Conservation (phyloP, 164 flowering plant species). For the Macadamia tetraphylla region DNA sequence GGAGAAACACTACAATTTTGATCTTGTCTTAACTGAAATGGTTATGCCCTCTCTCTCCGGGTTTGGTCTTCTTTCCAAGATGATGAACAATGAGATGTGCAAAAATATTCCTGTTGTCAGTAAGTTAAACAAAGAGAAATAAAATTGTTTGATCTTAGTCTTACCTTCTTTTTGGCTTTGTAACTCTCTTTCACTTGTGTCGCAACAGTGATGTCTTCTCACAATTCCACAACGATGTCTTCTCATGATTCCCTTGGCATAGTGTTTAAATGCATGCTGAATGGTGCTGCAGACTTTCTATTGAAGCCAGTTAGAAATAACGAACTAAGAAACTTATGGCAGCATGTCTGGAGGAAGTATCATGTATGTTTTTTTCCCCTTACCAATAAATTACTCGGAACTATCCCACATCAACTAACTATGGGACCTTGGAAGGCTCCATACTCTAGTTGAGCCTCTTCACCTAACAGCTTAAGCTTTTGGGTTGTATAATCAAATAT, state of each 20-base stretch:
- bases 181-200: slow-evolving; percentile 4
- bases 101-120: slow-evolving; percentile 45
- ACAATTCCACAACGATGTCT: slow-evolving; percentile 17
- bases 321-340: slow-evolving; percentile 49
- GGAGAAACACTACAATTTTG: slow-evolving; percentile 31
- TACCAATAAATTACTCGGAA: no score
- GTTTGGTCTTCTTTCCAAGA: slow-evolving; percentile 43
- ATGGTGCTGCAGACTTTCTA: slow-evolving; percentile 54
- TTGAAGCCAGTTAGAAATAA: slow-evolving; percentile 52
- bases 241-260: slow-evolving; percentile 43
- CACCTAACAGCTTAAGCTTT: no score
- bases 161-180: neutral
- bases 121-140: slow-evolving; percentile 16
- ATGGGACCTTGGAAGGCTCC: no score
- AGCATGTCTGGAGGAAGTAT: slow-evolving; percentile 55
- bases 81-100: slow-evolving; percentile 35
- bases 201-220: slow-evolving; percentile 30
- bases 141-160: neutral
- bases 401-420: no score
- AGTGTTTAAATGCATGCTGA: slow-evolving; percentile 51
- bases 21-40: slow-evolving; percentile 49
- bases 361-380: slow-evolving; percentile 20
- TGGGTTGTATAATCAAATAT: no score
- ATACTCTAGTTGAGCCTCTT: no score
- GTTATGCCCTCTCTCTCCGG: slow-evolving; percentile 44